Conservation (phyloP, 208 protist genomes). For the Acanthamoeba sp. region DNA sequence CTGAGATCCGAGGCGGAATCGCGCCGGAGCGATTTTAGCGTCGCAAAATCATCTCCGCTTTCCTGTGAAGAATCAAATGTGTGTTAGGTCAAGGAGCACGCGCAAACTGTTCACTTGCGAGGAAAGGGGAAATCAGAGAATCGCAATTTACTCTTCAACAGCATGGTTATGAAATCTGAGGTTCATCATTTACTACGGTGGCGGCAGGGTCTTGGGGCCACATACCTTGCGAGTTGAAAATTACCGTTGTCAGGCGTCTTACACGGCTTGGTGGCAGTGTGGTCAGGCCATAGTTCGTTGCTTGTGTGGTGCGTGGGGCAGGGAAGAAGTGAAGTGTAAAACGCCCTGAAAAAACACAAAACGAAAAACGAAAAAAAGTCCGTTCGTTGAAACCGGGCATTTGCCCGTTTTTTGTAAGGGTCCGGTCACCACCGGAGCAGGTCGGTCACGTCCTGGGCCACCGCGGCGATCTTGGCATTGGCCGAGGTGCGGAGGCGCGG, state of each 20-base stretch:
- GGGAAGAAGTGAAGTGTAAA: background rate
- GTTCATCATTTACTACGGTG: background rate
- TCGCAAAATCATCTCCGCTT: too few species aligned
- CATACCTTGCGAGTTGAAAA: background rate
- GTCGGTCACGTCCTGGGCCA: background rate
- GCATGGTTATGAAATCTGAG: slow-evolving; percentile 21
- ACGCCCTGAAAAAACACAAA: background rate
- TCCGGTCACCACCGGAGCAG: background rate
- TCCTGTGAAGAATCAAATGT: too few species aligned
- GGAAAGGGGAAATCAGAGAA: slow-evolving; percentile 43
- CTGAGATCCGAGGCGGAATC: too few species aligned
- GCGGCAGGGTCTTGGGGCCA: background rate
- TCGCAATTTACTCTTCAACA: slow-evolving; percentile 19
- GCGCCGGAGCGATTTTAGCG: too few species aligned
- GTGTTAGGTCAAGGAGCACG: too few species aligned
- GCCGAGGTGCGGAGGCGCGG: background rate
- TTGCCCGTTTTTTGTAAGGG: background rate
- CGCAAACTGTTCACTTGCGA: too few species aligned
- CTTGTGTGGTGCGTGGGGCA: background rate
- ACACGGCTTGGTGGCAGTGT: background rate
- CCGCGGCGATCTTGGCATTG: slow-evolving; percentile 43
- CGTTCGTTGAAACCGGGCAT: background rate
- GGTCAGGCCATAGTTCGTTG: background rate
- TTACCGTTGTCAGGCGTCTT: background rate
- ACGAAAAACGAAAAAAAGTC: background rate